Percentiles rank a stretch among this genome's conserved stretches.
phyloP scores from a whole-genome alignment of 768 basidiomycete species.

The Suillus decipiens region DNA sequence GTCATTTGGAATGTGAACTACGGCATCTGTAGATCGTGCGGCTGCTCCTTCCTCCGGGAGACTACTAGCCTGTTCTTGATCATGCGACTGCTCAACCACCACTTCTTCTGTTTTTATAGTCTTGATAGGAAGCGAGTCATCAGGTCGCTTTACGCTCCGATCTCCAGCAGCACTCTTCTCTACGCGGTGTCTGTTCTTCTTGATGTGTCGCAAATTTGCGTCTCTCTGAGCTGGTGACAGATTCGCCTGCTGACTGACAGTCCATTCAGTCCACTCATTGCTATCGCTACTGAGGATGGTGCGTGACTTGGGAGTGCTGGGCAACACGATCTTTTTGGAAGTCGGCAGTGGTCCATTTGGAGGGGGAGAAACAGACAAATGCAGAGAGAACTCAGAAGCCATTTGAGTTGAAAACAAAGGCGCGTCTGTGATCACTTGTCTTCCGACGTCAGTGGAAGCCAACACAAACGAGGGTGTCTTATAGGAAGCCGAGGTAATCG shows the following conservation, averaged over 20 bases:
- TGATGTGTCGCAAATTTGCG: constrained; percentile 34
- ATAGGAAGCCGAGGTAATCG: background rate
- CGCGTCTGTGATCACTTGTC: constrained; percentile 12
- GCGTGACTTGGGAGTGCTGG: constrained; percentile 27
- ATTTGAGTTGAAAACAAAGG: constrained; percentile 15
- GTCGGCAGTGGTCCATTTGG: background rate
- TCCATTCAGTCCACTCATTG: constrained; percentile 18
- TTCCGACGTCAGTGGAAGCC: constrained; percentile 17
- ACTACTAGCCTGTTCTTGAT: constrained; percentile 4
- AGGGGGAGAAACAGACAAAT: background rate
- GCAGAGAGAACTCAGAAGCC: constrained; percentile 16
- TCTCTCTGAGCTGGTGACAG: constrained; percentile 29
- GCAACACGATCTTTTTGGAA: constrained; percentile 14
- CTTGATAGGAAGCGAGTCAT: background rate
- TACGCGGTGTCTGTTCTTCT: constrained; percentile 23
- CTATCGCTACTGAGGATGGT: constrained; percentile 20
- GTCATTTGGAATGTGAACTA: background rate
- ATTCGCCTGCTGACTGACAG: constrained; percentile 22
- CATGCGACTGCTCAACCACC: constrained; percentile 9
- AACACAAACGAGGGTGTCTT: constrained; percentile 14
- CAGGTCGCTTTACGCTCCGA: constrained; percentile 25
- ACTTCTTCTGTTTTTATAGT: constrained; percentile 26
- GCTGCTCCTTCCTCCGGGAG: constrained; percentile 1
- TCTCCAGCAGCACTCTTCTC: constrained; percentile 31
- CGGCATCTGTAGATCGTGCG: background rate